A percentile compares a stretch with the other conserved stretches of the same genome.
These are phyloP conservation scores for Penicillium sp. DNA, from an alignment of 2,329 filamentous ascomycete species.

Conservation along the genomic window DNA sequence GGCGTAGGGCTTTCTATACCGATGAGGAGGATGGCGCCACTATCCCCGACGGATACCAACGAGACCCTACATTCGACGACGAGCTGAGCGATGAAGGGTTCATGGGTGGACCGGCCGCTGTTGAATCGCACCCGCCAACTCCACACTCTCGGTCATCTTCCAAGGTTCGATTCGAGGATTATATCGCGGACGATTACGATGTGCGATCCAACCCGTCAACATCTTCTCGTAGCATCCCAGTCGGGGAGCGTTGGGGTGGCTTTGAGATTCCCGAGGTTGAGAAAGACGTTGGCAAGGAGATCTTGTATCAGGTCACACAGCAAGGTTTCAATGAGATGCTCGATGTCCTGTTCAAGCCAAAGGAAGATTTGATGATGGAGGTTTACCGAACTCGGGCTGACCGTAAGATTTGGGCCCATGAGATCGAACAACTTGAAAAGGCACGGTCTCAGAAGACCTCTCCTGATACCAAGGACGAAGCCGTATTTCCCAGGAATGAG, in stretches of 20 bases:
- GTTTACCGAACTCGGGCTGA: constrained; percentile 64
- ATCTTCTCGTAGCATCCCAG: constrained; percentile 68
- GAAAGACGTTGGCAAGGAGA: constrained; percentile 80
- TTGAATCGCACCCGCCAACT: constrained; percentile 45
- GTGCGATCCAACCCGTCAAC: constrained; percentile 71
- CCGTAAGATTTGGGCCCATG: constrained; percentile 57
- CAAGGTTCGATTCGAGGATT: constrained; percentile 75
- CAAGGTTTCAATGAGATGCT: constrained; percentile 92
- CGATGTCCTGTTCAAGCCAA: constrained; percentile 78
- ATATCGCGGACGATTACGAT: constrained; percentile 66
- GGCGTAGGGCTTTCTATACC: constrained; percentile 75
- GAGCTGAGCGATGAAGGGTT: constrained; percentile 59
- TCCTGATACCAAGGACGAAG: constrained; percentile 22
- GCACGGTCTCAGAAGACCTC: constrained; percentile 28
- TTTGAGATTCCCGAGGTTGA: constrained; percentile 80
- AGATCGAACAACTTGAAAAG: constrained; percentile 43
- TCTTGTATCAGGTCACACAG: constrained; percentile 88
- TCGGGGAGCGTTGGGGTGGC: constrained; percentile 71
- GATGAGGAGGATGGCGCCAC: constrained; percentile 78
- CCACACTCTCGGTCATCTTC: constrained; percentile 72
- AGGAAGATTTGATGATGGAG: constrained; percentile 74
- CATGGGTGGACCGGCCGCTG: constrained; percentile 38
- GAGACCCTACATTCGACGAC: constrained; percentile 43
- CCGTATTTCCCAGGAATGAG: constrained; percentile 32
- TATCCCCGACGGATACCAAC: constrained; percentile 63